phyloP scores from a whole-genome alignment of 1,284 basidiomycete genomes.

The Papiliotrema fonsecae region DNA sequence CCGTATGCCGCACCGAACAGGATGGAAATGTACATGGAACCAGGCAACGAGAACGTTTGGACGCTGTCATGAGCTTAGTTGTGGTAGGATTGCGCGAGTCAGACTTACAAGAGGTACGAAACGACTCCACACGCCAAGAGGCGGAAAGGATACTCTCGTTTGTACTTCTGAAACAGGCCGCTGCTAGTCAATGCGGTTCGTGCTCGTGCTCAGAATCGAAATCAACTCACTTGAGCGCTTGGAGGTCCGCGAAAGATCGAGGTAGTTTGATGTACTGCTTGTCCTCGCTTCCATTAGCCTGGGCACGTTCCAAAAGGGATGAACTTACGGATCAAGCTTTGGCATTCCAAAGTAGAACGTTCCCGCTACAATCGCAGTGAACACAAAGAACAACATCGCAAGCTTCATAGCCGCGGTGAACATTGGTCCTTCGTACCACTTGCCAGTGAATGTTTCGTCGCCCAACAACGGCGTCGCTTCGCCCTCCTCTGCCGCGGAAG shows the following conservation, averaged over 20 bases:
- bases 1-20: slow-evolving; percentile 96
- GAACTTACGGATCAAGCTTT: slow-evolving; percentile 67
- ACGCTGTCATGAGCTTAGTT: slow-evolving; percentile 55
- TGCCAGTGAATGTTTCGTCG: slow-evolving; percentile 8
- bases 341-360: slow-evolving; percentile 75
- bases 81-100: slow-evolving; percentile 27
- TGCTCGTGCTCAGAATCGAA: no score
- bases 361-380: slow-evolving; percentile 64
- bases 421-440: slow-evolving; percentile 55
- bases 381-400: slow-evolving; percentile 66
- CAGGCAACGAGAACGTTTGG: slow-evolving; percentile 93
- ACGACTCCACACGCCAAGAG: slow-evolving; percentile 76
- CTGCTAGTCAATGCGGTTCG: slow-evolving; percentile 15
- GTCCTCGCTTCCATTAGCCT: slow-evolving; percentile 56
- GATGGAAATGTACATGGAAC: slow-evolving; percentile 97
- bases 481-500: slow-evolving; percentile 15
- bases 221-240: slow-evolving; percentile 61
- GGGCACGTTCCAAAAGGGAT: neutral
- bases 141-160: slow-evolving; percentile 73
- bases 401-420: slow-evolving; percentile 77
- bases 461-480: slow-evolving; percentile 19
- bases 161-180: slow-evolving; percentile 77
- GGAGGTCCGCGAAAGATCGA: slow-evolving; percentile 73
- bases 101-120: slow-evolving; percentile 83
- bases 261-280: slow-evolving; percentile 69